Conservation (phyloP, 257 asterid genomes). For the Linaria vulgaris region DNA sequence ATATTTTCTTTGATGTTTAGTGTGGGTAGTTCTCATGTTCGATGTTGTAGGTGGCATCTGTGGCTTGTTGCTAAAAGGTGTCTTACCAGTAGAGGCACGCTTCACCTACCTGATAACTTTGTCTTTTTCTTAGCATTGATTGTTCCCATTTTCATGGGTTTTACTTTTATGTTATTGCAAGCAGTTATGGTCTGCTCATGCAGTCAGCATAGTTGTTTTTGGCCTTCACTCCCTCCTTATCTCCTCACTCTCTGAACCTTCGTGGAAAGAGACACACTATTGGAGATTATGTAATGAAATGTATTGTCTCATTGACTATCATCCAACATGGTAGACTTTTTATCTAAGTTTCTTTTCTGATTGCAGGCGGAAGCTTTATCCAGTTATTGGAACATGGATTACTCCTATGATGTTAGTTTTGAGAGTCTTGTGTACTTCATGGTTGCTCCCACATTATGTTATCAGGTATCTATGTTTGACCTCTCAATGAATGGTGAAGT, state of each 20-base stretch:
- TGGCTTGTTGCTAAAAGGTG: background rate
- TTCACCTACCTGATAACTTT: too few species aligned
- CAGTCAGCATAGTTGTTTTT: too few species aligned
- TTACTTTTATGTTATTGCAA: too few species aligned
- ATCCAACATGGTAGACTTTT: conserved; percentile 9
- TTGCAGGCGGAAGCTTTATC: conserved; percentile 60
- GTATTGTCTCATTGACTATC: conserved; percentile 21
- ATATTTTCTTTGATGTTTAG: background rate
- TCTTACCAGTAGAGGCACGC: background rate
- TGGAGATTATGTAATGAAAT: conserved; percentile 8
- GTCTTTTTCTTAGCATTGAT: too few species aligned
- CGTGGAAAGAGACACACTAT: background rate
- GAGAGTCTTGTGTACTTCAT: conserved; percentile 81
- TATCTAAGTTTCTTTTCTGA: conserved; percentile 21
- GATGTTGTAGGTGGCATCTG: background rate
- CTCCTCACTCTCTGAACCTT: background rate
- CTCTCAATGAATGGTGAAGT: conserved; percentile 3
- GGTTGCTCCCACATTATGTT: conserved; percentile 96
- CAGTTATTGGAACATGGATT: conserved; percentile 52
- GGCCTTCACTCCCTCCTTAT: background rate
- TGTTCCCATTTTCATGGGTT: too few species aligned
- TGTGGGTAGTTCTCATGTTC: background rate
- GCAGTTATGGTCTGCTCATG: too few species aligned
- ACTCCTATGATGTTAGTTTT: conserved; percentile 59
- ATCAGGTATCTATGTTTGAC: conserved; percentile 60